Evolutionary conservation across 176 grass and related monocot species (phyloP).

Genomic region (Phoenix dactylifera): DNA sequence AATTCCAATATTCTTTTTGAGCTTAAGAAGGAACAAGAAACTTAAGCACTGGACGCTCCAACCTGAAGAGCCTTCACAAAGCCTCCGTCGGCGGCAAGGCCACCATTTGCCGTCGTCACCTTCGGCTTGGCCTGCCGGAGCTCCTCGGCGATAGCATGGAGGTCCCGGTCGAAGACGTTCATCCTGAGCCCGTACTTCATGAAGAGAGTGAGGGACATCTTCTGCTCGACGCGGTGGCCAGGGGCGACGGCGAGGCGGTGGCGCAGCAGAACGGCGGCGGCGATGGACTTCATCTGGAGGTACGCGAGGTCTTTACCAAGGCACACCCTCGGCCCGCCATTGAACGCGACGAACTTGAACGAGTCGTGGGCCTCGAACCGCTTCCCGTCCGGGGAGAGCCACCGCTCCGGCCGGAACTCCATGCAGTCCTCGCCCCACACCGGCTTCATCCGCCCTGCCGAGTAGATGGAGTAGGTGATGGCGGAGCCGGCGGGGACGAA

Average conservation of each 20-base stretch:
- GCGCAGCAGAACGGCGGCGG: conserved; percentile 9
- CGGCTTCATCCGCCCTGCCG: conserved; percentile 14
- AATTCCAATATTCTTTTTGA: neutral
- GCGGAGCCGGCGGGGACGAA: conserved; percentile 13
- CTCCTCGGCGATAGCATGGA: conserved; percentile 30
- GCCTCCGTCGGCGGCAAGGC: too few species aligned
- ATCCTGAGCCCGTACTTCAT: conserved; percentile 65
- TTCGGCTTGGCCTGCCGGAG: neutral
- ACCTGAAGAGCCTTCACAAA: neutral
- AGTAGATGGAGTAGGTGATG: conserved; percentile 21
- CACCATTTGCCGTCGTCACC: neutral
- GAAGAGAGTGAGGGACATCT: conserved; percentile 99
- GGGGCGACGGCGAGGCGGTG: conserved; percentile 4
- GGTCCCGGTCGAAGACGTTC: conserved; percentile 3
- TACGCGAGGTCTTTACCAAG: conserved; percentile 17
- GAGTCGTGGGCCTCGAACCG: conserved; percentile 5
- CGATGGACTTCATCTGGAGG: conserved; percentile 19
- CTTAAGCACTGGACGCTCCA: neutral
- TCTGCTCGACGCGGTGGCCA: conserved; percentile 88
- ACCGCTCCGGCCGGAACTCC: conserved; percentile 12
- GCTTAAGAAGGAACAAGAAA: too few species aligned
- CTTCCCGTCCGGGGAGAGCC: conserved; percentile 14
- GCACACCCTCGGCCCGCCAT: conserved; percentile 13
- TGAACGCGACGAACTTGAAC: conserved; percentile 20
- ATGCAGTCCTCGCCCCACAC: conserved; percentile 19